These are phyloP conservation scores for Purpureocillium lavendulum DNA, from an alignment of 2,329 filamentous ascomycete genomes.

Conservation along the genomic window DNA sequence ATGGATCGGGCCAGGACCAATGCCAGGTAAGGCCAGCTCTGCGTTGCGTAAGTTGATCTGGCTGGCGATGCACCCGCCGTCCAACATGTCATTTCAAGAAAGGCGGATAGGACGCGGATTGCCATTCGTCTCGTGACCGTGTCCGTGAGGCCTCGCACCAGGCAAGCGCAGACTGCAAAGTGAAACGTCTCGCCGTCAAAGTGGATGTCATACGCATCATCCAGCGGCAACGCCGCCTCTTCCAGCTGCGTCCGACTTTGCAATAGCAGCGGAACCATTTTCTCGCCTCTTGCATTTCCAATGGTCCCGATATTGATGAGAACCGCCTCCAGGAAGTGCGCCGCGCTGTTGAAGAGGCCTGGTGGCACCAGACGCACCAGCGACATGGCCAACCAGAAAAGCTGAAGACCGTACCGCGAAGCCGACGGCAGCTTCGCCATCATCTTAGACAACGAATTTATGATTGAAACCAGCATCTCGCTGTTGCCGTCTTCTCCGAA, in stretches of 20 bases:
- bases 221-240: constrained; percentile 52
- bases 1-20: constrained; percentile 50
- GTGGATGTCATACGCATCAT: constrained; percentile 57
- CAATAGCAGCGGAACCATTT: constrained; percentile 51
- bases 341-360: constrained; percentile 56
- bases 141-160: constrained; percentile 57
- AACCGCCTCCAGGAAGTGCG: constrained; percentile 56
- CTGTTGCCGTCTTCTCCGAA: constrained; percentile 56
- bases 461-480: constrained; percentile 62
- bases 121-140: constrained; percentile 50
- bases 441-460: constrained; percentile 62
- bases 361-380: constrained; percentile 56
- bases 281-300: constrained; percentile 49
- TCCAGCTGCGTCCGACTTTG: constrained; percentile 53
- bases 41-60: constrained; percentile 10
- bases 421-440: constrained; percentile 59
- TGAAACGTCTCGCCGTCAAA: constrained; percentile 59
- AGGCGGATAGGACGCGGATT: constrained; percentile 52
- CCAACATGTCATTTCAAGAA: constrained; percentile 35
- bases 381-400: constrained; percentile 64
- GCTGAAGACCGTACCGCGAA: constrained; percentile 59
- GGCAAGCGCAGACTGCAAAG: constrained; percentile 55
- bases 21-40: constrained; percentile 49
- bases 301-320: constrained; percentile 55
- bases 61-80: constrained; percentile 1